phyloP scores from a whole-genome alignment of 495 filamentous ascomycete species.

The Podospora appendiculata region DNA sequence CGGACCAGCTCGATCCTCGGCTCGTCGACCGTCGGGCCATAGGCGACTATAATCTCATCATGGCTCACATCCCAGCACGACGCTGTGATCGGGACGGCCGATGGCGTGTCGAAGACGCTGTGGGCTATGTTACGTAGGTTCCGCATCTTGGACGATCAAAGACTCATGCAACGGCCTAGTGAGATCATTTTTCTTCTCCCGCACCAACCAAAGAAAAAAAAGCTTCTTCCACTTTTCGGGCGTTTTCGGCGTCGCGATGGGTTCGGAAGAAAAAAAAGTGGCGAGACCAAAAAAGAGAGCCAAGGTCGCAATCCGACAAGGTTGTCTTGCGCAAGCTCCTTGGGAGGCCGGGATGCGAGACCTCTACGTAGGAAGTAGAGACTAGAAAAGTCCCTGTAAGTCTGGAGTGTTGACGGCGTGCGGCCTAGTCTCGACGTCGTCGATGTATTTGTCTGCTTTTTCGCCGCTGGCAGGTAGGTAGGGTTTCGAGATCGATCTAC shows the following conservation, averaged over 20 bases:
- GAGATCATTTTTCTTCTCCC: neutral
- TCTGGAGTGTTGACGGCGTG: neutral
- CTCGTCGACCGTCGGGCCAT: conserved; percentile 59
- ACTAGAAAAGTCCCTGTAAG: neutral
- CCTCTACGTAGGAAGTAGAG: too few species aligned
- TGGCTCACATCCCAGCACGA: conserved; percentile 68
- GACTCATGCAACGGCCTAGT: neutral
- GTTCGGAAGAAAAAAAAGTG: conserved; percentile 1
- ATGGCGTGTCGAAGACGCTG: conserved; percentile 44
- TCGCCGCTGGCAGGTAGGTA: neutral
- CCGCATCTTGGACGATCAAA: conserved; percentile 51
- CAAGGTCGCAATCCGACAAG: neutral
- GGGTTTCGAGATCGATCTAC: too few species aligned
- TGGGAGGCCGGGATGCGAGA: neutral
- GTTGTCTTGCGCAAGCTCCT: neutral
- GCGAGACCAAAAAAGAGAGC: neutral
- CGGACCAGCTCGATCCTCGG: conserved; percentile 60
- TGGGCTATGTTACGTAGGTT: conserved; percentile 69
- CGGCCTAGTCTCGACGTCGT: neutral
- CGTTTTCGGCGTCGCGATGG: conserved; percentile 2
- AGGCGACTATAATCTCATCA: conserved; percentile 64
- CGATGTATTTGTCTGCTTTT: neutral
- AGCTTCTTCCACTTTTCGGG: neutral
- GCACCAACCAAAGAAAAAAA: neutral
- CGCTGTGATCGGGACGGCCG: conserved; percentile 48